Evolutionary conservation across 2,329 filamentous ascomycete genomes (phyloP).

Genomic region (Didymella glomerata): DNA sequence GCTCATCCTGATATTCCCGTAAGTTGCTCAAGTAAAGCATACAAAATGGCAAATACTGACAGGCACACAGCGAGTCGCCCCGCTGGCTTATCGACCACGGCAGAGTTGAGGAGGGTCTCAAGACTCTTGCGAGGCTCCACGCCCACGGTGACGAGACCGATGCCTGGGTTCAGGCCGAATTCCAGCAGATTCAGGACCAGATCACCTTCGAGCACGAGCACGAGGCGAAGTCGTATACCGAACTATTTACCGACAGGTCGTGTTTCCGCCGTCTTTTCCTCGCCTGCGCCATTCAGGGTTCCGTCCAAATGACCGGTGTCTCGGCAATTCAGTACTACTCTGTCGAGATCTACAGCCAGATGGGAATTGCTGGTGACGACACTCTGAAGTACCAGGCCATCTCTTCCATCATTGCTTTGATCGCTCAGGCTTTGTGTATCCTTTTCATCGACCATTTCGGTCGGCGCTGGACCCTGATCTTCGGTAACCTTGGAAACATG

Average conservation of each 20-base stretch:
- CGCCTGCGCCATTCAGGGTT: slow-evolving; percentile 73
- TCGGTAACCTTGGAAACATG: slow-evolving; percentile 75
- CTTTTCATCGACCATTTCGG: slow-evolving; percentile 74
- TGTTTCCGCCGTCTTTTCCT: slow-evolving; percentile 77
- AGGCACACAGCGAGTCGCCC: slow-evolving; percentile 38
- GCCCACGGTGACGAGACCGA: slow-evolving; percentile 72
- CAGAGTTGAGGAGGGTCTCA: slow-evolving; percentile 69
- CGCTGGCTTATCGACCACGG: slow-evolving; percentile 80
- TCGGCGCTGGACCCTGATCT: slow-evolving; percentile 75
- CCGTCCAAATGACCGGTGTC: slow-evolving; percentile 76
- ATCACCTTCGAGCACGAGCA: slow-evolving; percentile 73
- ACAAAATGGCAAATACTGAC: no score
- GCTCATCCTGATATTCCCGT: slow-evolving; percentile 77
- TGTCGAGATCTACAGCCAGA: slow-evolving; percentile 71
- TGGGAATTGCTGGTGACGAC: slow-evolving; percentile 71
- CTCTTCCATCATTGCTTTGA: slow-evolving; percentile 73
- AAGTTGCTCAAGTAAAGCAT: slow-evolving; percentile 45
- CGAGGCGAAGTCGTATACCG: slow-evolving; percentile 73
- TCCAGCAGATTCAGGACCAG: slow-evolving; percentile 72
- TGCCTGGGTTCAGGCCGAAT: slow-evolving; percentile 76
- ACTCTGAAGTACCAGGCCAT: slow-evolving; percentile 80
- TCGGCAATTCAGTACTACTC: slow-evolving; percentile 76
- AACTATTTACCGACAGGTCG: slow-evolving; percentile 72
- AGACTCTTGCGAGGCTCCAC: slow-evolving; percentile 74
- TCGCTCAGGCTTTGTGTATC: slow-evolving; percentile 74